These are phyloP conservation scores for Tuber calosporum DNA, from an alignment of 495 filamentous ascomycete species.

Conservation along the genomic window DNA sequence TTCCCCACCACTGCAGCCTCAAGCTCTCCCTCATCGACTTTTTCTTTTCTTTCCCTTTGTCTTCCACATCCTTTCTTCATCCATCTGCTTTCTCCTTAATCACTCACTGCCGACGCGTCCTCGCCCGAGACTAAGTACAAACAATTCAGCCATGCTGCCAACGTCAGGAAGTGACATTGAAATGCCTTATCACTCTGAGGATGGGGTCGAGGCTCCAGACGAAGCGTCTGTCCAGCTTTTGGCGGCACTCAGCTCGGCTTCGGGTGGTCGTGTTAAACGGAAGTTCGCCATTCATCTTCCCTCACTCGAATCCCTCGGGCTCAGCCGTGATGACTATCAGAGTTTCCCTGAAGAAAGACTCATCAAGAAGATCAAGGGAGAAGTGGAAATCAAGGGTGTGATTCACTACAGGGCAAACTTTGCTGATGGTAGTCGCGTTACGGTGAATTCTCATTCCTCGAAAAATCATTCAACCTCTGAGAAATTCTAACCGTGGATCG, in stretches of 20 bases:
- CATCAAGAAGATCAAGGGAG: neutral
- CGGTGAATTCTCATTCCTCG: neutral
- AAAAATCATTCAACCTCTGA: neutral
- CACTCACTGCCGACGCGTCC: neutral
- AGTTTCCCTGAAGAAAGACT: slow-evolving; percentile 11
- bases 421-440: neutral
- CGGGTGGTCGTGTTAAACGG: neutral
- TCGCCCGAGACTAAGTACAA: neutral
- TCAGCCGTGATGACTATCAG: slow-evolving; percentile 22
- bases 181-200: neutral
- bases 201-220: neutral
- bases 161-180: neutral
- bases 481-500: neutral
- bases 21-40: neutral
- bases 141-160: neutral
- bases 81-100: neutral
- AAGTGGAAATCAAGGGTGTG: neutral
- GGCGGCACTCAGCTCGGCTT: neutral
- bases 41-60: neutral
- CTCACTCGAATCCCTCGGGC: slow-evolving; percentile 19
- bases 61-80: neutral
- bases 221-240: neutral
- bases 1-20: neutral
- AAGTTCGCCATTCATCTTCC: slow-evolving; percentile 13
- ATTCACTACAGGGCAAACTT: neutral